Conservation (phyloP, 1,139 yeast genomes). For the Yamadazyma pseudoaaseri region DNA sequence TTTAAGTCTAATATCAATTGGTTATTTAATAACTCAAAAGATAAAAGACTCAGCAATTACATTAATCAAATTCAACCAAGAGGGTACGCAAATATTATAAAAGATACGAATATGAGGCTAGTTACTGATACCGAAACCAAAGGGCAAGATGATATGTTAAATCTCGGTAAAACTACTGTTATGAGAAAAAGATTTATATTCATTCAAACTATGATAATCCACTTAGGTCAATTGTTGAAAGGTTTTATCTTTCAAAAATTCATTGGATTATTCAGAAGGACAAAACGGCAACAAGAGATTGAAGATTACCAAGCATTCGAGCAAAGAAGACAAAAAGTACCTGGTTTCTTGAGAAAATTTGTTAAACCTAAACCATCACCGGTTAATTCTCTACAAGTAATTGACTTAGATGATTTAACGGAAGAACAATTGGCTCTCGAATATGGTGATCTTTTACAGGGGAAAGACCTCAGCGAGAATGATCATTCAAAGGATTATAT, state of each 20-base stretch:
- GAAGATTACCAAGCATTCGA: conserved; percentile 25
- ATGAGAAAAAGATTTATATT: conserved; percentile 22
- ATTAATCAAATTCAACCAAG: conserved; percentile 17
- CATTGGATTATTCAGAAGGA: conserved; percentile 1
- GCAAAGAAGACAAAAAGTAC: conserved; percentile 20
- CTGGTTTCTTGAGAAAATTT: conserved; percentile 26
- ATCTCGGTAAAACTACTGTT: conserved; percentile 17
- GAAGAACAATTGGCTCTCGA: conserved; percentile 21
- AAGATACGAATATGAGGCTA: conserved; percentile 27
- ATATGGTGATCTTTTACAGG: conserved; percentile 26
- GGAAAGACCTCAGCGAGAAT: conserved; percentile 37
- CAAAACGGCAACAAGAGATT: conserved; percentile 1
- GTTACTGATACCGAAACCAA: conserved; percentile 17
- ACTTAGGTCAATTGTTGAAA: conserved; percentile 24
- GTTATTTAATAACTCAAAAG: conserved; percentile 1
- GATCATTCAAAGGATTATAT: conserved; percentile 49
- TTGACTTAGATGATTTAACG: conserved; percentile 22
- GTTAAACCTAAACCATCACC: conserved; percentile 11
- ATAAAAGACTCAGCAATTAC: conserved; percentile 11
- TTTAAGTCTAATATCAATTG: conserved; percentile 6
- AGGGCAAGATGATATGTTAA: conserved; percentile 11
- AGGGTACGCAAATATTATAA: conserved; percentile 37
- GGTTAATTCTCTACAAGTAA: conserved; percentile 9
- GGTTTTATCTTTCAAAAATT: conserved; percentile 19
- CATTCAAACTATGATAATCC: conserved; percentile 17